Evolutionary conservation across 2,329 filamentous ascomycete species (phyloP).

Genomic region (Lomentospora prolificans): DNA sequence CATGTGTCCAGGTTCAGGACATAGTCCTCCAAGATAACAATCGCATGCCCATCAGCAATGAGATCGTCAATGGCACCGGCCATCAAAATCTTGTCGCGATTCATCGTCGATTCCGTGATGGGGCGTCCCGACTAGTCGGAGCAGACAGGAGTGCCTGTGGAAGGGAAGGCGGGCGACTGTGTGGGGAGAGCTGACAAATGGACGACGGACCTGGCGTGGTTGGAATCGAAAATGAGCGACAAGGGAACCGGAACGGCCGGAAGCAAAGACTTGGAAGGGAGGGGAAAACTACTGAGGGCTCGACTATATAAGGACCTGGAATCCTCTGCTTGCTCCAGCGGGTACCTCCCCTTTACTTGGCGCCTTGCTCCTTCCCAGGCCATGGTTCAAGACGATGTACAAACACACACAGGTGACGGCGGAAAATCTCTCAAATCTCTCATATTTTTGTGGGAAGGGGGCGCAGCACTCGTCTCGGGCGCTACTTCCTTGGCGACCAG

Average conservation of each 20-base stretch:
- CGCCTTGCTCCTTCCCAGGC: background rate
- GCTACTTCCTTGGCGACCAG: background rate
- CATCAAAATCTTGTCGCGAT: conserved; percentile 32
- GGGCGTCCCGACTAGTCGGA: too few species aligned
- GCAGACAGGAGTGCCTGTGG: too few species aligned
- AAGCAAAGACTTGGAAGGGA: background rate
- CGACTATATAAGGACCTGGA: background rate
- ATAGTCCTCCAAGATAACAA: conserved; percentile 46
- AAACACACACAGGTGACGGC: background rate
- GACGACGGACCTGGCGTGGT: background rate
- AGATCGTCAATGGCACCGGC: conserved; percentile 36
- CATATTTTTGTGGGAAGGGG: background rate
- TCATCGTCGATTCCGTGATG: conserved; percentile 27
- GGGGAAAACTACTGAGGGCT: background rate
- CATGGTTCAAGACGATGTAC: too few species aligned
- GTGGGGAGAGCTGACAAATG: background rate
- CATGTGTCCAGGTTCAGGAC: conserved; percentile 47
- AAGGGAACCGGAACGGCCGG: background rate
- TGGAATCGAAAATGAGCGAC: background rate
- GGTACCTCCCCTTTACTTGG: background rate
- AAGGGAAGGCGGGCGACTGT: too few species aligned
- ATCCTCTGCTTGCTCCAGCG: background rate
- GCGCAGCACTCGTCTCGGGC: background rate
- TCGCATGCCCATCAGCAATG: conserved; percentile 43
- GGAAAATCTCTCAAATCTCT: background rate